Conservation (phyloP, 306 rosid species). For the Crataegus laevigata region DNA sequence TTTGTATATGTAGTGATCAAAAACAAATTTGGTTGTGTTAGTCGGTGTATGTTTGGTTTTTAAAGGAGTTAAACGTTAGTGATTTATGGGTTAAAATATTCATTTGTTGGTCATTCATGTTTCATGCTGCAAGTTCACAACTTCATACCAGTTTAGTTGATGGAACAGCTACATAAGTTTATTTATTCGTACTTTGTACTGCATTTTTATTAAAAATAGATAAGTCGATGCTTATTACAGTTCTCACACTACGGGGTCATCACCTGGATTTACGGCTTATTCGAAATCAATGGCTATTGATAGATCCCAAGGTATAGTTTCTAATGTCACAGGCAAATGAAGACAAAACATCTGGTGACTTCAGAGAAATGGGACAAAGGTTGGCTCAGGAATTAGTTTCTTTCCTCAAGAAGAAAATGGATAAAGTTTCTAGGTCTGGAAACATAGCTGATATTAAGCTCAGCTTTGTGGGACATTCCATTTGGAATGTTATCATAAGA, state of each 20-base stretch:
- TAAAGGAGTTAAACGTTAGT: background rate
- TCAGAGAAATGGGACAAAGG: constrained; percentile 91
- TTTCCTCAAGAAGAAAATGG: constrained; percentile 72
- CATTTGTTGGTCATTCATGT: background rate
- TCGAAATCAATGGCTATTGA: constrained; percentile 85
- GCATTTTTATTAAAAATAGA: too few species aligned
- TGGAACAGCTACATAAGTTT: background rate
- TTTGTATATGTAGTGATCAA: background rate
- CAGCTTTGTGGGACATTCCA: constrained; percentile 96
- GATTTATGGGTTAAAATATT: background rate
- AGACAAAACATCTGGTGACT: constrained; percentile 86
- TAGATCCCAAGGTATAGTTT: constrained; percentile 75
- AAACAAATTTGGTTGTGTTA: background rate
- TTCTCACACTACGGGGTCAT: constrained; percentile 57
- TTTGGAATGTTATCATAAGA: constrained; percentile 85
- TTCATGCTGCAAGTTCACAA: background rate
- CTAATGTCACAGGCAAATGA: constrained; percentile 91
- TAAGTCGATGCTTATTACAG: background rate
- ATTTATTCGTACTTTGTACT: background rate
- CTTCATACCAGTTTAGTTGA: background rate
- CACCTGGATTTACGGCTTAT: constrained; percentile 87
- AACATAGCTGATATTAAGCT: constrained; percentile 57
- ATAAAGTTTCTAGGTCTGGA: constrained; percentile 58
- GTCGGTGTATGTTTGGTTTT: background rate
- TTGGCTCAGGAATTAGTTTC: constrained; percentile 74